These are phyloP conservation scores for Cytospora chrysosperma DNA, from an alignment of 2,329 filamentous ascomycete species.

Conservation along the genomic window DNA sequence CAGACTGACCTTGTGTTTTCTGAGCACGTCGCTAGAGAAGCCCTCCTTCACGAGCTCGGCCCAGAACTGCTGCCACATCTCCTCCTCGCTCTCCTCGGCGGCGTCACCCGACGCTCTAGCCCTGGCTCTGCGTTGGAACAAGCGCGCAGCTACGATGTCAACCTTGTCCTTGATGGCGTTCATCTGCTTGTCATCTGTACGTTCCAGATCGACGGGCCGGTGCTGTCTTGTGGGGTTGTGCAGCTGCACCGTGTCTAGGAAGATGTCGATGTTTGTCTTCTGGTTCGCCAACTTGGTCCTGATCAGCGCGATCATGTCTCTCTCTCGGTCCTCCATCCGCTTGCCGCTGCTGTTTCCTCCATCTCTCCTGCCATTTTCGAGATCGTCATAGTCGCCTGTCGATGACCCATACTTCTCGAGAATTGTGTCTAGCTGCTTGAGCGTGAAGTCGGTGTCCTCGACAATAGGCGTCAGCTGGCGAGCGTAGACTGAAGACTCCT, in stretches of 20 bases:
- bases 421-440: conserved; percentile 54
- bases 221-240: conserved; percentile 45
- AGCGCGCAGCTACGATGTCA: conserved; percentile 53
- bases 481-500: conserved; percentile 42
- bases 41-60: conserved; percentile 58
- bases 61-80: conserved; percentile 58
- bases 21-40: conserved; percentile 54
- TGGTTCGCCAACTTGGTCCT: conserved; percentile 50
- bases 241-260: conserved; percentile 58
- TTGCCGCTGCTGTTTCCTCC: conserved; percentile 32
- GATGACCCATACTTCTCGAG: conserved; percentile 44
- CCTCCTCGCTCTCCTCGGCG: conserved; percentile 46
- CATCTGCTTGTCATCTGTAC: conserved; percentile 42
- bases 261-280: conserved; percentile 52
- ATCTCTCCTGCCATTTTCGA: conserved; percentile 23
- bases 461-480: conserved; percentile 52
- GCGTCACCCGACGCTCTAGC: conserved; percentile 29
- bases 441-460: conserved; percentile 53
- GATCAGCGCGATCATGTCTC: conserved; percentile 43
- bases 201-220: conserved; percentile 31
- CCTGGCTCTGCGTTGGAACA: conserved; percentile 44
- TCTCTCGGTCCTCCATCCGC: conserved; percentile 36
- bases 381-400: conserved; percentile 24
- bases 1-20: conserved; percentile 53
- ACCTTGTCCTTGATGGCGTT: conserved; percentile 61